Conservation (phyloP, 2,329 filamentous ascomycete genomes). For the Penicillium sclerotiorum region DNA sequence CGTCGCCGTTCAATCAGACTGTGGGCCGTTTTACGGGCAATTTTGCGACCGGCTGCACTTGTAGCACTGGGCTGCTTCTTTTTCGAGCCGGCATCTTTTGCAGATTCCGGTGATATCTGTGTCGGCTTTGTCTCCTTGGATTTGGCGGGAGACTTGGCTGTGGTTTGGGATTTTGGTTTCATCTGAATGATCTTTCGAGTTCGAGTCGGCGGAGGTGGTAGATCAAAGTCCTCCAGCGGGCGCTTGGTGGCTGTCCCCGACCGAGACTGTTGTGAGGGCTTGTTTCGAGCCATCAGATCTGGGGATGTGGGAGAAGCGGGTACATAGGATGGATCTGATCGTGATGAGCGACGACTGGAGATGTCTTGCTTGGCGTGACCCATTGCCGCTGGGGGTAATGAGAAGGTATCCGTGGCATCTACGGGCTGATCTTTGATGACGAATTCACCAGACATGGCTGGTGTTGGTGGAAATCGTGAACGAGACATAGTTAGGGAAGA, state of each 20-base stretch:
- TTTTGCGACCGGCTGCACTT: slow-evolving; percentile 88
- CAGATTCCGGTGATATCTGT: slow-evolving; percentile 23
- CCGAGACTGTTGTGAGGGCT: slow-evolving; percentile 26
- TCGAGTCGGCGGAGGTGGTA: slow-evolving; percentile 89
- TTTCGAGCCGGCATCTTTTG: slow-evolving; percentile 54
- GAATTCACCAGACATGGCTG: slow-evolving; percentile 43
- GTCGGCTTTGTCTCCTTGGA: slow-evolving; percentile 29
- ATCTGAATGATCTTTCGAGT: slow-evolving; percentile 98
- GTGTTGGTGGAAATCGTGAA: slow-evolving; percentile 39
- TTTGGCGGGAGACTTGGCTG: slow-evolving; percentile 44
- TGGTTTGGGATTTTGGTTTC: slow-evolving; percentile 65
- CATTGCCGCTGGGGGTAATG: slow-evolving; percentile 41
- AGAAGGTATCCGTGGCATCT: slow-evolving; percentile 37
- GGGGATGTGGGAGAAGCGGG: slow-evolving; percentile 41
- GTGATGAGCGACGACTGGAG: slow-evolving; percentile 31
- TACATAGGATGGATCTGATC: slow-evolving; percentile 32
- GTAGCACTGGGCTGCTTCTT: slow-evolving; percentile 76
- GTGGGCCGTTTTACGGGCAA: slow-evolving; percentile 92
- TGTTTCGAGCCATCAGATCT: slow-evolving; percentile 26
- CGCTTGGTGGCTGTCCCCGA: slow-evolving; percentile 42
- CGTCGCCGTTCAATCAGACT: slow-evolving; percentile 89
- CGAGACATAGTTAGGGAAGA: slow-evolving; percentile 29
- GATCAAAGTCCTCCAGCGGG: slow-evolving; percentile 61
- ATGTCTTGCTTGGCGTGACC: slow-evolving; percentile 27
- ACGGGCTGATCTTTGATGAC: slow-evolving; percentile 39